Percentiles rank a stretch among this genome's conserved stretches.
These are phyloP conservation scores for Raffaelea deltoideospora DNA, from an alignment of 2,329 filamentous ascomycete genomes.

Conservation along the genomic window DNA sequence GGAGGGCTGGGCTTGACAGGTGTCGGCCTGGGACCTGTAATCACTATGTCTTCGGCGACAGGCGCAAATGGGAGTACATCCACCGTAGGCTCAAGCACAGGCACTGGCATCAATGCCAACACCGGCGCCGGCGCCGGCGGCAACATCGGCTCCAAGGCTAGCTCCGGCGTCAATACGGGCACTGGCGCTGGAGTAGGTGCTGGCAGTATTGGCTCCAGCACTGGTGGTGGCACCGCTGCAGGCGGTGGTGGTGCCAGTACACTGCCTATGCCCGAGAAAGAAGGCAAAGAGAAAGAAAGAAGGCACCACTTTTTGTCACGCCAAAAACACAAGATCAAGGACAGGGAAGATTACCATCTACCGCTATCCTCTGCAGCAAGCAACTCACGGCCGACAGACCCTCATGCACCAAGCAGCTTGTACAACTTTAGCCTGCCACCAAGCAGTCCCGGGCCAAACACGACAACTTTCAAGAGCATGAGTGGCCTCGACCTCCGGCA, in stretches of 20 bases:
- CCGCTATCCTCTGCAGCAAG: conserved; percentile 62
- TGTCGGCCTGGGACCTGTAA: not conserved
- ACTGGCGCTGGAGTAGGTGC: not conserved
- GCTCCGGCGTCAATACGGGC: not conserved
- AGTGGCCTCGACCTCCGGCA: conserved; percentile 67
- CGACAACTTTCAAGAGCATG: conserved; percentile 63
- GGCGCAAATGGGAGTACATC: too few relatives aligned
- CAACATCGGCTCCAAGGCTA: not conserved
- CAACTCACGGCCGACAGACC: conserved; percentile 63
- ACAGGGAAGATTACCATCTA: conserved; percentile 57
- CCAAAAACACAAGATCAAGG: conserved; percentile 62
- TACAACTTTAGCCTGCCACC: conserved; percentile 67
- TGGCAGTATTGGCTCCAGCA: not conserved
- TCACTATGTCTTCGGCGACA: too few relatives aligned
- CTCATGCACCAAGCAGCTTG: conserved; percentile 56
- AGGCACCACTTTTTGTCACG: conserved; percentile 68
- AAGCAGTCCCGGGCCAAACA: conserved; percentile 54
- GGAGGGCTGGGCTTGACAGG: not conserved
- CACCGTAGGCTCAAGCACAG: too few relatives aligned
- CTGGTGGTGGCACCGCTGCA: not conserved
- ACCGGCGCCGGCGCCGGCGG: not conserved
- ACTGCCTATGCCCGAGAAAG: conserved; percentile 26
- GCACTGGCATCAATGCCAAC: not conserved
- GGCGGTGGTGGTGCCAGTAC: not conserved
- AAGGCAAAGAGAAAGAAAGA: conserved; percentile 57